Conservation (phyloP, 176 grass and related monocot genomes). For the Thinopyrum elongatum region DNA sequence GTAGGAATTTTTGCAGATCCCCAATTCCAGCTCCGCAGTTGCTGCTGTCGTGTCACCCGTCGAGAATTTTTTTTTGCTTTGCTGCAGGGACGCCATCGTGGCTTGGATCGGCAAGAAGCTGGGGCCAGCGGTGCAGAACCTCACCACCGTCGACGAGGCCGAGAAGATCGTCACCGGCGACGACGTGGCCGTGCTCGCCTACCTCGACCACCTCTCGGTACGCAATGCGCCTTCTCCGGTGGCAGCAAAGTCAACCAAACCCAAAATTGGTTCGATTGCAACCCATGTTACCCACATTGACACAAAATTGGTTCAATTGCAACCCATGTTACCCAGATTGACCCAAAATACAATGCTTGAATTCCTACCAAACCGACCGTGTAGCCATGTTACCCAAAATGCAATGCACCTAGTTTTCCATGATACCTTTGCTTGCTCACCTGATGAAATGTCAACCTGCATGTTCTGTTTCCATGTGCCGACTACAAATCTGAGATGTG, state of each 20-base stretch:
- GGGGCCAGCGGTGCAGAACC: conserved; percentile 67
- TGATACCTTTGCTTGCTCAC: neutral
- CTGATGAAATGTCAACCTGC: neutral
- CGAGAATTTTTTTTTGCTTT: too few species aligned
- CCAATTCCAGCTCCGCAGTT: too few species aligned
- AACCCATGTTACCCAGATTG: too few species aligned
- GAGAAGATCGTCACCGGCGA: conserved; percentile 64
- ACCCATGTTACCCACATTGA: too few species aligned
- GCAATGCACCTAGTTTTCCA: neutral
- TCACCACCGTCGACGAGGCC: conserved; percentile 63
- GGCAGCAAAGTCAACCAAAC: neutral
- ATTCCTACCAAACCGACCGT: too few species aligned
- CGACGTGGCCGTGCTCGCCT: conserved; percentile 63
- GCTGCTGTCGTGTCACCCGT: too few species aligned
- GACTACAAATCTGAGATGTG: neutral
- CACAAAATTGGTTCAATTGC: neutral
- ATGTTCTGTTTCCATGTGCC: neutral
- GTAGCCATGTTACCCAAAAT: too few species aligned
- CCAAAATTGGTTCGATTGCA: neutral
- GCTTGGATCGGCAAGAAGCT: conserved; percentile 96
- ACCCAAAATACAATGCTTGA: too few species aligned
- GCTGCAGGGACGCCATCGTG: conserved; percentile 64
- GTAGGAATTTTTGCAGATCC: neutral
- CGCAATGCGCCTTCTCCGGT: neutral
- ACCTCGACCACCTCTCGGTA: conserved; percentile 74